These are phyloP conservation scores for Colletotrichum australisinense DNA, from an alignment of 2,329 filamentous ascomycete species.

Conservation along the genomic window DNA sequence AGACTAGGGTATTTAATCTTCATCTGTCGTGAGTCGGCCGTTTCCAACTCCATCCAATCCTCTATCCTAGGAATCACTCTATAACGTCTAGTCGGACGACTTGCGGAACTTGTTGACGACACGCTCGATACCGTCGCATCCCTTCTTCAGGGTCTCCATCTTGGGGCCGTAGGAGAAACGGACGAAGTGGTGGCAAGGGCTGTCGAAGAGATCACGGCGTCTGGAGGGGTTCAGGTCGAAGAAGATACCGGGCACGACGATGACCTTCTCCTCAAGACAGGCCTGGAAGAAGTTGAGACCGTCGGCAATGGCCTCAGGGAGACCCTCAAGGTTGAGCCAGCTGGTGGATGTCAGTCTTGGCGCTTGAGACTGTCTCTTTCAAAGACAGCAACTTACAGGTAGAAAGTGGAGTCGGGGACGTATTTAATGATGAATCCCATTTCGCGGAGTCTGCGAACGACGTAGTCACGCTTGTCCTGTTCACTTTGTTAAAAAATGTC, in stretches of 20 bases:
- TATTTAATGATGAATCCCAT: constrained; percentile 91
- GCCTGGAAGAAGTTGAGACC: constrained; percentile 98
- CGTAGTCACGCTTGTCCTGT: constrained; percentile 89
- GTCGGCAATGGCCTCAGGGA: constrained; percentile 87
- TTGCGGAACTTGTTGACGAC: constrained; percentile 75
- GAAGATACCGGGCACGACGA: constrained; percentile 97
- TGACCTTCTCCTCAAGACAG: constrained; percentile 92
- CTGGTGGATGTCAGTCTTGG: constrained; percentile 38
- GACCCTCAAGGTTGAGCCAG: constrained; percentile 71
- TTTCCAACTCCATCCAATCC: neutral
- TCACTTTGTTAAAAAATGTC: constrained; percentile 37
- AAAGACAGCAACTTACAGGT: constrained; percentile 71
- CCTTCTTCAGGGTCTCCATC: constrained; percentile 82
- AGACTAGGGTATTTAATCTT: neutral
- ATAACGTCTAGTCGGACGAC: constrained; percentile 39
- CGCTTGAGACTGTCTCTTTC: neutral
- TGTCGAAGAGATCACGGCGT: constrained; percentile 91
- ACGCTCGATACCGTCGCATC: constrained; percentile 86
- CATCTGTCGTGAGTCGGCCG: neutral
- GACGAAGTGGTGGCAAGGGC: constrained; percentile 92
- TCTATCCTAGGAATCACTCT: neutral
- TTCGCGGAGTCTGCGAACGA: constrained; percentile 79
- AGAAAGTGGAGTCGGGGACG: constrained; percentile 92
- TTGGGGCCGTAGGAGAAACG: constrained; percentile 86
- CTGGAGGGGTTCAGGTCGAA: constrained; percentile 95